Percentiles rank a stretch among this genome's conserved stretches.
Conservation (phyloP, 306 rosid genomes). For the Acacia confusa region DNA sequence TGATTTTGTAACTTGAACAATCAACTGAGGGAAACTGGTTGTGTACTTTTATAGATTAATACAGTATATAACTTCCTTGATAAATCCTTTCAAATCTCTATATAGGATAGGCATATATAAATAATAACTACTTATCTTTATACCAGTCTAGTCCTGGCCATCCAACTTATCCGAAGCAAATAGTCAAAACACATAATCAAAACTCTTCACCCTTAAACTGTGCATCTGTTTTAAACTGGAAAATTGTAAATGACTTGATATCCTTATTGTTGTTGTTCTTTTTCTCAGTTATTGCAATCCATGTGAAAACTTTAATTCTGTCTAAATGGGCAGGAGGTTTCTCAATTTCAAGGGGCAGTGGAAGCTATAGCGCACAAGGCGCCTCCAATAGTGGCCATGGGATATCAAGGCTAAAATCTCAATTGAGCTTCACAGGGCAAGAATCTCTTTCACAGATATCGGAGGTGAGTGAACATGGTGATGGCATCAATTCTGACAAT, state of each 20-base stretch:
- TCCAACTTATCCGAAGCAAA: neutral
- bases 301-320: neutral
- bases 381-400: constrained; percentile 43
- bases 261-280: neutral
- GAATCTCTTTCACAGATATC: constrained; percentile 76
- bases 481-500: constrained; percentile 44
- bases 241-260: neutral
- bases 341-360: constrained; percentile 69
- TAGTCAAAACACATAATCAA: neutral
- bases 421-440: constrained; percentile 81
- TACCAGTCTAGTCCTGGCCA: neutral
- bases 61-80: neutral
- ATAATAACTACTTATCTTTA: neutral
- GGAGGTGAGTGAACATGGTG: constrained; percentile 49
- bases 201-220: neutral
- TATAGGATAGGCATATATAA: neutral
- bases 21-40: neutral
- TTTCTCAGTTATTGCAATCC: neutral
- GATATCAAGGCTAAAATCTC: constrained; percentile 63
- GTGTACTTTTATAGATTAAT: neutral
- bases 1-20: neutral
- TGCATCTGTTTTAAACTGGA: neutral
- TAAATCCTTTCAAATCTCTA: neutral
- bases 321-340: constrained; percentile 54
- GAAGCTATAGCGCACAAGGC: constrained; percentile 57